These are phyloP conservation scores for Anaeramoeba ignava DNA, from an alignment of 78 protist genomes.

Conservation along the genomic window DNA sequence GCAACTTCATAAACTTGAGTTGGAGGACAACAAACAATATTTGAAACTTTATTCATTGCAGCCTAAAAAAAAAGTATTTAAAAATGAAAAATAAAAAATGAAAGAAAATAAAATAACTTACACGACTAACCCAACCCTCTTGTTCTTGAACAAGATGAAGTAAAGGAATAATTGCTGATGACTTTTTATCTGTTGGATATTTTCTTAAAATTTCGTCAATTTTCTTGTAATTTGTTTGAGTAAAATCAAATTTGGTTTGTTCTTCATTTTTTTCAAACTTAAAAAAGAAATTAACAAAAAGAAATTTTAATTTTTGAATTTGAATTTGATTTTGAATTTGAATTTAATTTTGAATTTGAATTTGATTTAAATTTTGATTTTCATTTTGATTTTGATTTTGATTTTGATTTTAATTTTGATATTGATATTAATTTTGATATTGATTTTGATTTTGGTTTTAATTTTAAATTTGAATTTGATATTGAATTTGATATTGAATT, in stretches of 20 bases:
- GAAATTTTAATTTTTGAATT: too few relatives aligned
- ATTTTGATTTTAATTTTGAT: too few relatives aligned
- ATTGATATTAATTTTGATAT: too few relatives aligned
- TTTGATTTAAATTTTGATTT: too few relatives aligned
- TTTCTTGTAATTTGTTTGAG: conserved; percentile 38
- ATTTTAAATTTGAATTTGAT: too few relatives aligned
- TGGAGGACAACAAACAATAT: conserved; percentile 62
- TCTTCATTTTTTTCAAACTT: conserved; percentile 59
- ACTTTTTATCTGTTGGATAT: conserved; percentile 58
- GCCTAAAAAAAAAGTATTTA: neutral
- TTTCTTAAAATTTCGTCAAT: conserved; percentile 33
- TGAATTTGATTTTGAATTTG: too few relatives aligned
- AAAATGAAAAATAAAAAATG: neutral
- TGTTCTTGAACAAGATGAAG: conserved; percentile 86
- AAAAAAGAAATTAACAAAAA: too few relatives aligned
- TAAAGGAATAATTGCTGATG: conserved; percentile 65
- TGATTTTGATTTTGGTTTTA: too few relatives aligned
- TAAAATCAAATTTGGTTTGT: conserved; percentile 70
- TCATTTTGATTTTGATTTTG: too few relatives aligned
- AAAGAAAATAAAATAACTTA: conserved; percentile 6
- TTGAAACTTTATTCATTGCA: conserved; percentile 34
- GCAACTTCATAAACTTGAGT: conserved; percentile 86
- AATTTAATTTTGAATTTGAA: too few relatives aligned
- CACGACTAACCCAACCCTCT: conserved; percentile 4
- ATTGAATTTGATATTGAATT: too few relatives aligned